Evolutionary conservation across 2,329 filamentous ascomycete species (phyloP), one percentile per base, ranked within the genome.

Genomic region (Penicillium frequentans): DNA sequence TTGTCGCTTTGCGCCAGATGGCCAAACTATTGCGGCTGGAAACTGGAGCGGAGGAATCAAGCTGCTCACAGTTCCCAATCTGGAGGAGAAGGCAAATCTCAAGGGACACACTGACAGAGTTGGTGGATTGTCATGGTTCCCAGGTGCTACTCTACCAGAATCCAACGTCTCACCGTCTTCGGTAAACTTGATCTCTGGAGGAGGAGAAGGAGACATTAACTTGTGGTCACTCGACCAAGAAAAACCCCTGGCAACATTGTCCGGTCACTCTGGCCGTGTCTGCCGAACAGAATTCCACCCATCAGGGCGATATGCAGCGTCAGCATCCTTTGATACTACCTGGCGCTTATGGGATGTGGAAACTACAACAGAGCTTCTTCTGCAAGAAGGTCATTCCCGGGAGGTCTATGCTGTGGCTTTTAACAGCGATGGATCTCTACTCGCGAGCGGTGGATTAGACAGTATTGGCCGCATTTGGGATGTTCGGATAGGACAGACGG

Each of bases 401-500:
- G 95, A 96, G 60, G 95, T 98, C 13, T 98, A 95, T 69, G 85
- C 92, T 0, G 84, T 98, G 51, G 86, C 87, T 69, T 98, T 98
- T 79, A 96, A 96, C 72, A 84, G 84, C 0, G 95, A 99, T 70
- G 95, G 95, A 1, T 96, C 92, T 1, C 82, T 99, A 1, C 78
- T 98, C 29, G 93, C 93, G 1, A 96, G 90, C 68, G 95, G 90
- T n/a, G 95, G 95, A 2, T 81, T 96, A 29, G 95, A 99, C 77
- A 96, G 91, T 67, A 93, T 97, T 54, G 95, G 93, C 3, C 86
- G 95, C 44, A 89, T 99, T 57, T 99, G 95, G 95, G 95, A 99
- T 78, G 73, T 98, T 37, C 85, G 95, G 54, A 95, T 92, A 1
- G 95, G 95, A 13, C 85, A 95, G 56, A 97, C 93, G 0, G 90